phyloP scores from a whole-genome alignment of 306 rosid species.

The Quercus rubra region DNA sequence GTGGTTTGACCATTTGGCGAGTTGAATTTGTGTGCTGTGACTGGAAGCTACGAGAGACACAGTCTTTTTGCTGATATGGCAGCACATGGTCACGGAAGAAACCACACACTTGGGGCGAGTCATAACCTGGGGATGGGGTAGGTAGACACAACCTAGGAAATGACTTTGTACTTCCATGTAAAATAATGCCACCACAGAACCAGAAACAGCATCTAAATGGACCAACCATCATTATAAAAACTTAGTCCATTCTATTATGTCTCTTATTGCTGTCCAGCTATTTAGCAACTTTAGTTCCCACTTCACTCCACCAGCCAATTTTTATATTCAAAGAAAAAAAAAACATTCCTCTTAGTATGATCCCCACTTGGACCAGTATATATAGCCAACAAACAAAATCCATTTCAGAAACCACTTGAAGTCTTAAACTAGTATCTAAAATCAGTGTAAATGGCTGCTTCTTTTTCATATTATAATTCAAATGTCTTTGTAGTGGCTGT shows the following conservation, averaged over 20 bases:
- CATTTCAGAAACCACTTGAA: background rate
- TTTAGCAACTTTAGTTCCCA: background rate
- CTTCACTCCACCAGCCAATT: background rate
- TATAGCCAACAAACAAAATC: background rate
- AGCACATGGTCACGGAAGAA: background rate
- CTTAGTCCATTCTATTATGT: background rate
- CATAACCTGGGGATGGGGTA: background rate
- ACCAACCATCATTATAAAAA: background rate
- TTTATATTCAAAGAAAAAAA: background rate
- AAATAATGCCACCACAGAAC: background rate
- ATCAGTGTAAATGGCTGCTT: slow-evolving; percentile 30
- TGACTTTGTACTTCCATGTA: background rate
- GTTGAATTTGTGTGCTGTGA: background rate
- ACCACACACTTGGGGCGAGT: background rate
- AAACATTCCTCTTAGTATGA: background rate
- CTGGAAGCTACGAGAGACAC: too few relatives aligned
- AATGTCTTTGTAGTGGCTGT: slow-evolving; percentile 3
- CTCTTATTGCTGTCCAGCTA: background rate
- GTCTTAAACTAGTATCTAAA: background rate
- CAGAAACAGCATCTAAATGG: background rate
- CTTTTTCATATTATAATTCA: background rate
- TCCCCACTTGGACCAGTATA: background rate
- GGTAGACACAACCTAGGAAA: background rate
- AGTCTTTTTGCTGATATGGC: background rate
- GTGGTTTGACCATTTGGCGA: background rate